A percentile compares a stretch with the other conserved stretches of the same genome.
phyloP scores from a whole-genome alignment of 1,284 basidiomycete genomes.

The Rhodofomes roseus region DNA sequence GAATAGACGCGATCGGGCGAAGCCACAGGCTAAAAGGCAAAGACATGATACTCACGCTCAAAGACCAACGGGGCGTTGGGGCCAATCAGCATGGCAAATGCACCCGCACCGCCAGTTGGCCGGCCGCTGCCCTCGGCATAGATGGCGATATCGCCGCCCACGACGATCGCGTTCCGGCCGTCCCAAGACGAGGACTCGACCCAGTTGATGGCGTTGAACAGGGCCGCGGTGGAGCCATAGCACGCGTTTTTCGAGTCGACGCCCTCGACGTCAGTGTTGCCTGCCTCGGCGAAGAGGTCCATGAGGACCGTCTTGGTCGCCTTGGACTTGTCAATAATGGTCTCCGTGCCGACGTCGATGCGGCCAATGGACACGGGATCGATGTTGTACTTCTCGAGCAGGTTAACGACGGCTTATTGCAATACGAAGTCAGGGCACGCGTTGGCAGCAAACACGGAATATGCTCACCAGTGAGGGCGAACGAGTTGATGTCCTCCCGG shows the following conservation, averaged over 20 bases:
- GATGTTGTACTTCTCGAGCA: conserved; percentile 93
- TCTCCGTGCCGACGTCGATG: conserved; percentile 97
- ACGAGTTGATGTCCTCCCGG: conserved; percentile 98
- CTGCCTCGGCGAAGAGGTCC: conserved; percentile 91
- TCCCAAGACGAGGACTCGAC: conserved; percentile 97
- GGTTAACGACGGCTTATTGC: conserved; percentile 72
- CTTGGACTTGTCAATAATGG: conserved; percentile 99
- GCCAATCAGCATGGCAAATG: conserved; percentile 92
- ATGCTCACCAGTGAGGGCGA: conserved; percentile 84
- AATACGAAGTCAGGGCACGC: neutral
- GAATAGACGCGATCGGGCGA: conserved; percentile 1
- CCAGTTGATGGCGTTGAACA: conserved; percentile 99
- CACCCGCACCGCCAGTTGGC: conserved; percentile 96
- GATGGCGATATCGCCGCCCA: conserved; percentile 96
- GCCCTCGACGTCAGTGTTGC: conserved; percentile 97
- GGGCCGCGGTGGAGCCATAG: conserved; percentile 96
- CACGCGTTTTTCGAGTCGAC: conserved; percentile 99
- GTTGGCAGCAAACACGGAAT: neutral
- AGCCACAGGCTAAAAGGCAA: neutral
- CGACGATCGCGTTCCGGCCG: conserved; percentile 96
- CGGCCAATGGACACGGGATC: conserved; percentile 96
- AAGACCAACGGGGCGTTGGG: conserved; percentile 94
- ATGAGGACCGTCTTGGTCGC: conserved; percentile 98
- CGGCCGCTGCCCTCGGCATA: conserved; percentile 96
- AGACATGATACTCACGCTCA: conserved; percentile 75